These are phyloP conservation scores for Saccharomyces hybrid DNA, from an alignment of 1,139 yeast species.

Conservation along the genomic window DNA sequence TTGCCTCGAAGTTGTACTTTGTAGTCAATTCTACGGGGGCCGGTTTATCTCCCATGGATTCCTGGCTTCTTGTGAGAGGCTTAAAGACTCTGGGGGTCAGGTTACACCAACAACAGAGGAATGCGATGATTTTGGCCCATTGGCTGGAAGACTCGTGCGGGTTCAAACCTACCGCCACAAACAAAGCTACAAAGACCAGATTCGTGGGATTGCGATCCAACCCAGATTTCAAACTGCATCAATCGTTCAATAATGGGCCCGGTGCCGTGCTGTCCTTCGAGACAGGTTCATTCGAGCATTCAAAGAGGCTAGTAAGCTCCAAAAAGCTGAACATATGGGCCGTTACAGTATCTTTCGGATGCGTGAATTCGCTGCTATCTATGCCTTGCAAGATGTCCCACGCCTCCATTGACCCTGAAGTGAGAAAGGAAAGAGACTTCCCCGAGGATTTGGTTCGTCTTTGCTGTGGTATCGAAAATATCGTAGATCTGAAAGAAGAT, in stretches of 20 bases:
- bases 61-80: slow-evolving; percentile 81
- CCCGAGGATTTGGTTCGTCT: slow-evolving; percentile 87
- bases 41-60: slow-evolving; percentile 85
- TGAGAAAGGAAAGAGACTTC: slow-evolving; percentile 77
- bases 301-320: slow-evolving; percentile 68
- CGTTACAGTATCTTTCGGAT: slow-evolving; percentile 89
- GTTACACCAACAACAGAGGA: slow-evolving; percentile 78
- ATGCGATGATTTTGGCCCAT: slow-evolving; percentile 65
- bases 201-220: slow-evolving; percentile 78
- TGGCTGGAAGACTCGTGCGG: slow-evolving; percentile 60
- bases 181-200: slow-evolving; percentile 44
- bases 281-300: slow-evolving; percentile 62
- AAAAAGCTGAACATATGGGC: slow-evolving; percentile 63
- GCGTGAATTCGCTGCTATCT: slow-evolving; percentile 83
- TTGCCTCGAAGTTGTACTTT: slow-evolving; percentile 64
- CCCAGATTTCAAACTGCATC: slow-evolving; percentile 77
- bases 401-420: slow-evolving; percentile 83
- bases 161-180: slow-evolving; percentile 21
- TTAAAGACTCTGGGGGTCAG: slow-evolving; percentile 79
- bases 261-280: slow-evolving; percentile 89
- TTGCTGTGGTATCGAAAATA: slow-evolving; percentile 62
- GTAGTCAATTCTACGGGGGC: slow-evolving; percentile 86
- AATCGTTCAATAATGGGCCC: slow-evolving; percentile 69
- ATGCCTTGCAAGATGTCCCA: slow-evolving; percentile 95
- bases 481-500: slow-evolving; percentile 56